Percentiles rank a stretch among this genome's conserved stretches.
Evolutionary conservation across 2,329 filamentous ascomycete genomes (phyloP).

Genomic region (Neofusicoccum cordaticola): DNA sequence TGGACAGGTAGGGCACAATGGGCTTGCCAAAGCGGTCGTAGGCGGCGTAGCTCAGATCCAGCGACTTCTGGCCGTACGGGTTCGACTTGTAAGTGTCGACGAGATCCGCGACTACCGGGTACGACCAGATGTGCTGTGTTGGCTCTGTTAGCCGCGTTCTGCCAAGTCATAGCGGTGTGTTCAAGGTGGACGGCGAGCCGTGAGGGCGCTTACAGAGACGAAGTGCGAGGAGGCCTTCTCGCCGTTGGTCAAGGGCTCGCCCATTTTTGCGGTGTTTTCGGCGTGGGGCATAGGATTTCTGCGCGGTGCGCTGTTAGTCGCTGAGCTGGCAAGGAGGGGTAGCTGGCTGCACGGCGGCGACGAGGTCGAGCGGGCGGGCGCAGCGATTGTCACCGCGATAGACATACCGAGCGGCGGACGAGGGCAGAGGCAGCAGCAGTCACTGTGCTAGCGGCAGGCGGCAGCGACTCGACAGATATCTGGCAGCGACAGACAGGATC

Average conservation of each 20-base stretch:
- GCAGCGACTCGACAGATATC: neutral
- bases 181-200: neutral
- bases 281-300: constrained; percentile 17
- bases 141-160: constrained; percentile 7
- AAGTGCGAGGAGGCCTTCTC: constrained; percentile 39
- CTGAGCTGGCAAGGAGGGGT: neutral
- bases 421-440: neutral
- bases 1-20: constrained; percentile 72
- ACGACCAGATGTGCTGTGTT: constrained; percentile 73
- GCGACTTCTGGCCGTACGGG: constrained; percentile 77
- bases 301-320: neutral
- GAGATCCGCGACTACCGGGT: constrained; percentile 77
- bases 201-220: constrained; percentile 34
- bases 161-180: constrained; percentile 12
- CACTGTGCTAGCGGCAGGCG: neutral
- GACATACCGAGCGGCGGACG: neutral
- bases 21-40: constrained; percentile 77
- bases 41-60: constrained; percentile 70
- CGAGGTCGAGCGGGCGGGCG: no score
- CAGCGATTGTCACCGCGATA: neutral
- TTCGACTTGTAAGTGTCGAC: constrained; percentile 77
- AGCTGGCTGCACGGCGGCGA: neutral
- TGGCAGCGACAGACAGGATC: neutral
- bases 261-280: constrained; percentile 31
- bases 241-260: constrained; percentile 38